Evolutionary conservation across 192 early-diverging fungal genomes (phyloP).

Genomic region (Entophlyctis luteolus): DNA sequence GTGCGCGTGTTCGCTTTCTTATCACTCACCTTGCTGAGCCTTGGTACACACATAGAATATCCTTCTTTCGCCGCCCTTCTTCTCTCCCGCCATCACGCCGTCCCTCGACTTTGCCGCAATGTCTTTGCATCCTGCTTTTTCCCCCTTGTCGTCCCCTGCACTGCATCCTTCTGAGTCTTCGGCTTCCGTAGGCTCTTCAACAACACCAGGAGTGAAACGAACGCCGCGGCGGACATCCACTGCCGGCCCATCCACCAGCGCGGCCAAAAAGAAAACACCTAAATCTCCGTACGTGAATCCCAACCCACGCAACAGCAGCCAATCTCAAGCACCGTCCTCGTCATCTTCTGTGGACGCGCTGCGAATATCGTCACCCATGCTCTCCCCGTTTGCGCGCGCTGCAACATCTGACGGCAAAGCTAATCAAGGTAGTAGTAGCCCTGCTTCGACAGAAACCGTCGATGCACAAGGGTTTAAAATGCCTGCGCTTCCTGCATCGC

Average conservation of each 20-base stretch:
- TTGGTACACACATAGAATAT: constrained; percentile 11
- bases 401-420: neutral
- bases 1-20: neutral
- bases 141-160: constrained; percentile 66
- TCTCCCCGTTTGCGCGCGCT: constrained; percentile 12
- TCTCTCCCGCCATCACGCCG: constrained; percentile 69
- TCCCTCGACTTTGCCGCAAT: constrained; percentile 47
- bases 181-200: constrained; percentile 27
- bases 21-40: neutral
- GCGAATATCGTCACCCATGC: constrained; percentile 16
- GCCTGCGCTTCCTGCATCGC: neutral
- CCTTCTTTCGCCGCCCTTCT: constrained; percentile 60
- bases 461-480: neutral
- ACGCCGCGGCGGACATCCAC: neutral
- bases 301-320: constrained; percentile 34
- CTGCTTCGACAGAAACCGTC: neutral
- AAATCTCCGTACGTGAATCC: constrained; percentile 25
- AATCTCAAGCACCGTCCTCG: constrained; percentile 11
- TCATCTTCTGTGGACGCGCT: neutral
- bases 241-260: constrained; percentile 1
- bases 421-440: neutral
- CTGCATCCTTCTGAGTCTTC: constrained; percentile 40
- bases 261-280: neutral
- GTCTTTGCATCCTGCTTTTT: constrained; percentile 28
- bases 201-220: constrained; percentile 29